These are phyloP conservation scores for Gryganskiella cystojenkinii DNA, from an alignment of 192 early-diverging fungal genomes.

Conservation along the genomic window DNA sequence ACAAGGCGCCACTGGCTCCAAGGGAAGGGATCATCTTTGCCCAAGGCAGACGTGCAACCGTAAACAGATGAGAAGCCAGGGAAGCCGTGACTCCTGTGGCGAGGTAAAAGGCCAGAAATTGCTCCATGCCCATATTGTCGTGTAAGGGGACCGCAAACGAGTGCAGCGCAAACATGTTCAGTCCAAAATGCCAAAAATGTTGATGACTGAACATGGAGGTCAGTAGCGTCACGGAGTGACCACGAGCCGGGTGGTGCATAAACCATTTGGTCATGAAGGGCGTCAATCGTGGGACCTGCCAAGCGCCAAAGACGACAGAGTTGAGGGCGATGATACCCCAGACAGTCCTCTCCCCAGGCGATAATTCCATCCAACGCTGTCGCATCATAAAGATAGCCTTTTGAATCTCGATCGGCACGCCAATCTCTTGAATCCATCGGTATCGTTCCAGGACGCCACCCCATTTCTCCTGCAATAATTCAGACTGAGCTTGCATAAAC, in stretches of 20 bases:
- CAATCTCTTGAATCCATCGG: conserved; percentile 45
- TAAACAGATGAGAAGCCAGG: conserved; percentile 71
- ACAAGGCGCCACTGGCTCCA: conserved; percentile 89
- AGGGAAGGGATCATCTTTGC: conserved; percentile 68
- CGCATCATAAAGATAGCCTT: conserved; percentile 30
- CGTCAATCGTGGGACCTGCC: conserved; percentile 70
- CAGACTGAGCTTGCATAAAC: conserved; percentile 19
- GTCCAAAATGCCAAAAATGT: conserved; percentile 75
- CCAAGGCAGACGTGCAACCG: conserved; percentile 52
- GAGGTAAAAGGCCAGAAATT: conserved; percentile 85
- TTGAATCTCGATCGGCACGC: conserved; percentile 51
- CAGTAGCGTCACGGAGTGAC: conserved; percentile 77
- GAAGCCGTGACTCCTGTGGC: conserved; percentile 74
- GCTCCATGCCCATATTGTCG: conserved; percentile 66
- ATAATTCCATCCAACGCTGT: conserved; percentile 42
- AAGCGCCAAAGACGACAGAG: conserved; percentile 75
- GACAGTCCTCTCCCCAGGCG: conserved; percentile 43
- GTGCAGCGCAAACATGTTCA: conserved; percentile 85
- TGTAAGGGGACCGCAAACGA: conserved; percentile 70
- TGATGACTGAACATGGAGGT: conserved; percentile 85
- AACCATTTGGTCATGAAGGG: conserved; percentile 84
- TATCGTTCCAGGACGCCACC: conserved; percentile 17
- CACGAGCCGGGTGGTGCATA: conserved; percentile 78
- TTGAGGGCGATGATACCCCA: conserved; percentile 77
- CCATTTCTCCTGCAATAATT: conserved; percentile 41